phyloP scores from a whole-genome alignment of 768 basidiomycete genomes.

The Termitomyces sp. region DNA sequence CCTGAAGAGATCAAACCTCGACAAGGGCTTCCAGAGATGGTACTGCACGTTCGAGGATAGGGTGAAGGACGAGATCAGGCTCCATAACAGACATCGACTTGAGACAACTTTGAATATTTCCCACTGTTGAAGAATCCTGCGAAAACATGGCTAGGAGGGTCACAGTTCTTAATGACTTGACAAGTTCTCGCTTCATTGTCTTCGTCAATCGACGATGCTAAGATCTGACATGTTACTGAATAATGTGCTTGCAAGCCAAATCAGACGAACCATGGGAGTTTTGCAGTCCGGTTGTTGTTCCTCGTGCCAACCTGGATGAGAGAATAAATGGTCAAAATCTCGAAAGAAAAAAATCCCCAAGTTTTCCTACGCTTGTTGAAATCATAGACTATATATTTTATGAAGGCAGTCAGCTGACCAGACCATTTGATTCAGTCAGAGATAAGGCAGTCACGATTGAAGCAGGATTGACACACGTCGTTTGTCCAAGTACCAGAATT shows the following conservation, averaged over 20 bases:
- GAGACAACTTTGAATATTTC: slow-evolving; percentile 72
- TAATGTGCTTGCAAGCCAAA: neutral
- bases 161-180: slow-evolving; percentile 76
- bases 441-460: neutral
- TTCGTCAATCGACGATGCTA: slow-evolving; percentile 73
- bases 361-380: slow-evolving; percentile 65
- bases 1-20: slow-evolving; percentile 46
- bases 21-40: slow-evolving; percentile 86
- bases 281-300: slow-evolving; percentile 76
- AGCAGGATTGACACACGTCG: slow-evolving; percentile 42
- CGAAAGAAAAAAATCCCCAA: neutral
- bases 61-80: slow-evolving; percentile 77
- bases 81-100: slow-evolving; percentile 83
- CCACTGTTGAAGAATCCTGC: slow-evolving; percentile 66
- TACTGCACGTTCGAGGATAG: slow-evolving; percentile 77
- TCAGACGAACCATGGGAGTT: slow-evolving; percentile 51
- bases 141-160: slow-evolving; percentile 89
- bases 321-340: neutral
- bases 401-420: slow-evolving; percentile 69
- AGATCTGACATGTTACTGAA: neutral
- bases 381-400: slow-evolving; percentile 78
- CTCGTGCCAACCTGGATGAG: slow-evolving; percentile 62
- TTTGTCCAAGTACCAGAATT: slow-evolving; percentile 82
- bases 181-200: slow-evolving; percentile 78
- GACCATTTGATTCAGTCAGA: neutral